Evolutionary conservation across 495 filamentous ascomycete species (phyloP), one percentile per base, ranked within the genome.

Genomic region (Hypoxylon rickii): DNA sequence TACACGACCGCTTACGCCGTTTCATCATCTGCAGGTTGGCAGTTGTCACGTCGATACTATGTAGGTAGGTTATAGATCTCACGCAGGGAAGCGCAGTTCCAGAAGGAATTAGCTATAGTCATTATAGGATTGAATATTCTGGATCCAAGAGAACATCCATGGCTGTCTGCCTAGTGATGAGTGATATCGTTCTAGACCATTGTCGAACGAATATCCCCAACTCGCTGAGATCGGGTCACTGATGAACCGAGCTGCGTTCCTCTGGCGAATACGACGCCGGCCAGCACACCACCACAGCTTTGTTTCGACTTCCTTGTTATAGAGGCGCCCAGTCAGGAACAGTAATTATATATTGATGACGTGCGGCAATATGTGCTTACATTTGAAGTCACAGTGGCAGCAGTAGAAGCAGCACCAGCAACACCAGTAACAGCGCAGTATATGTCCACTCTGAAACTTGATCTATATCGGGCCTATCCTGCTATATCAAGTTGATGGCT

Each of bases 11-110:
- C 44, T 29, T 33, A 38, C 21, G 38, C 34, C 26, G 58, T 57
- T 62, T 62, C 58, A 52, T 57, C 36, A 40, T 29, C 58, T 62
- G 58, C 51, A 42, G 47, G 58, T 39, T 51, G 47, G 45, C 37
- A 55, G 15, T n/a, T n/a, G n/a, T n/a, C n/a, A n/a, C 57, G 32
- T 7, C 36, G n/a, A 50, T 24, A 33, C 19, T 7, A 44, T 15
- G 39, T 19, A 34, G 26, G 26, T 31, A 31, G 36, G 46, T 36
- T 24, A 45, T 36, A 24, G 58, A 57, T 61, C 51, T 61, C 34
- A 31, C n/a, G 41, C 51, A 51, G 43, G 51, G 51, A 46, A 40
- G 24, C 21, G 44, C 42, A 55, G 45, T 43, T 37, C 12, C 37
- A 42, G 41, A 20, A 55, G 51, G 51, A 61, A 51, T 51, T 29